Evolutionary conservation across 164 flowering plant species (phyloP).

Genomic region (Berberis vulgaris): DNA sequence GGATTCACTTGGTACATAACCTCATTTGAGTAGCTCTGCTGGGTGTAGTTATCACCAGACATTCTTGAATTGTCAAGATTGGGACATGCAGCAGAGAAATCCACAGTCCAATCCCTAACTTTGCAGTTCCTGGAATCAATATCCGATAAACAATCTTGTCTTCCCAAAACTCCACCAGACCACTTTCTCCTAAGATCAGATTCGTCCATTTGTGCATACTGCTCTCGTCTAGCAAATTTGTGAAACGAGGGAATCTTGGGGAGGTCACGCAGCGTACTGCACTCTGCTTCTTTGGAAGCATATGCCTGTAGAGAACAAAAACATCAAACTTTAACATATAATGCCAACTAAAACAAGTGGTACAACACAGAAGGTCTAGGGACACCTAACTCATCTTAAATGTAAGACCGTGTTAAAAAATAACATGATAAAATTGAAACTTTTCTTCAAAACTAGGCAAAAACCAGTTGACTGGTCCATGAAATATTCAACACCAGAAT

Average conservation of each 20-base stretch:
- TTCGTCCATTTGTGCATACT: slow-evolving; percentile 78
- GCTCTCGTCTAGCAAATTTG: slow-evolving; percentile 92
- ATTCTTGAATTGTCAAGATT: slow-evolving; percentile 60
- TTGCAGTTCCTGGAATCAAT: slow-evolving; percentile 95
- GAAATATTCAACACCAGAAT: no score
- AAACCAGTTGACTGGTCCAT: no score
- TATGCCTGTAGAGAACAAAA: slow-evolving; percentile 56
- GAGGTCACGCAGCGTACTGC: slow-evolving; percentile 39
- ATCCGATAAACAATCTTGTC: slow-evolving; percentile 85
- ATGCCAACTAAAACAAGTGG: not conserved
- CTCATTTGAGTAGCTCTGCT: slow-evolving; percentile 71
- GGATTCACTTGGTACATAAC: slow-evolving; percentile 42
- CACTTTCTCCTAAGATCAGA: slow-evolving; percentile 49
- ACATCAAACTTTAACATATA: not conserved
- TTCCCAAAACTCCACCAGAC: slow-evolving; percentile 65
- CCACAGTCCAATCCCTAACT: slow-evolving; percentile 95
- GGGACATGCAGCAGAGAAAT: slow-evolving; percentile 79
- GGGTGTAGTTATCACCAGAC: slow-evolving; percentile 65
- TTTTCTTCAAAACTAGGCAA: no score
- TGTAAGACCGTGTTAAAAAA: no score
- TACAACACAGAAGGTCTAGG: not conserved
- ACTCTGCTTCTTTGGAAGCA: slow-evolving; percentile 61
- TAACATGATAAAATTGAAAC: no score
- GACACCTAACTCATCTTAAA: not conserved
- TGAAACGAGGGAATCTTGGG: slow-evolving; percentile 98